Evolutionary conservation across 805 yeast species (phyloP).

Genomic region (Saccharomyces eubayanus): DNA sequence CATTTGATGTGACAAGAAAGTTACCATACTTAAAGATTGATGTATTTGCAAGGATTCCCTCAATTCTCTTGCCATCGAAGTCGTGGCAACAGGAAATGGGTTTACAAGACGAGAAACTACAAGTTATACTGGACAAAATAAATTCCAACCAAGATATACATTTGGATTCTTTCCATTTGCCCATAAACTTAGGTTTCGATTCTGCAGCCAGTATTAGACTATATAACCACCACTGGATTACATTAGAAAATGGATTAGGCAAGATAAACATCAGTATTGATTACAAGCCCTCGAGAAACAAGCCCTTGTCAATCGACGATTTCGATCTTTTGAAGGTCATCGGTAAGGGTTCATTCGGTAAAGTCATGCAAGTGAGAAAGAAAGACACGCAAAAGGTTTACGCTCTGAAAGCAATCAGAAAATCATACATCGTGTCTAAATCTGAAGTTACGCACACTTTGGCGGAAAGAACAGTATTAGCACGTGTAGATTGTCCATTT

Average conservation of each 20-base stretch:
- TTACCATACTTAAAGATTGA: constrained; percentile 60
- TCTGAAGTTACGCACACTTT: constrained; percentile 93
- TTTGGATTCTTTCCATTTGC: constrained; percentile 61
- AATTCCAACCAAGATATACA: constrained; percentile 56
- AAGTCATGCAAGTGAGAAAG: constrained; percentile 97
- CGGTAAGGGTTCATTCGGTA: constrained; percentile 97
- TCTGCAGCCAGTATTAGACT: constrained; percentile 47
- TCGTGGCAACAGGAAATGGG: constrained; percentile 27
- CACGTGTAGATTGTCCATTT: constrained; percentile 88
- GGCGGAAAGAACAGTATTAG: constrained; percentile 92
- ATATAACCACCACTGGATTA: constrained; percentile 55
- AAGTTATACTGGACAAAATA: constrained; percentile 29
- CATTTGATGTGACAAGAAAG: constrained; percentile 75
- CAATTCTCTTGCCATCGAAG: constrained; percentile 43
- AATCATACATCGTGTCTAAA: constrained; percentile 87
- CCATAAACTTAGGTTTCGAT: constrained; percentile 44
- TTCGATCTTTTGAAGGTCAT: constrained; percentile 89
- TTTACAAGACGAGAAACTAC: constrained; percentile 22
- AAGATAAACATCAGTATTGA: constrained; percentile 56
- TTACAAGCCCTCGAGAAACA: constrained; percentile 57
- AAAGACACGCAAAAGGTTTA: constrained; percentile 91
- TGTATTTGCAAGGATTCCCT: constrained; percentile 71
- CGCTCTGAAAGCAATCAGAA: constrained; percentile 88
- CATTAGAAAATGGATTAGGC: constrained; percentile 37
- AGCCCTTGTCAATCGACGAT: constrained; percentile 77